Conservation (phyloP, 2,329 filamentous ascomycete species). For the Monilinia fructicola region DNA sequence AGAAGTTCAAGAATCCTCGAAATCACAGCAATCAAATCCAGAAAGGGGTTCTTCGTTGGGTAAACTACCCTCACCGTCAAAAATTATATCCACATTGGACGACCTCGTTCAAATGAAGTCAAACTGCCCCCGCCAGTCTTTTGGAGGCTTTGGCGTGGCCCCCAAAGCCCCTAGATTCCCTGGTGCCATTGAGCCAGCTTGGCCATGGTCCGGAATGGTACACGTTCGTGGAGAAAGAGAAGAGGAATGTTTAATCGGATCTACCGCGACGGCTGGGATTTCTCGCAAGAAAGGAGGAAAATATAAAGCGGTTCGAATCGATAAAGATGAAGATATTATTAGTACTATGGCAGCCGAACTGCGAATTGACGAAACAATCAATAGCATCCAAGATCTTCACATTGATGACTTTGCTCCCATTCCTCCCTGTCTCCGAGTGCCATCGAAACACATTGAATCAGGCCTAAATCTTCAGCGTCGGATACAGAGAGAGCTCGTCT, state of each 20-base stretch:
- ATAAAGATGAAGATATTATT: conserved; percentile 36
- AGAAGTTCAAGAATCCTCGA: conserved; percentile 8
- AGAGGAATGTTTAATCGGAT: background rate
- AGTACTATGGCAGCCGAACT: conserved; percentile 30
- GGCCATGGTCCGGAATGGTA: conserved; percentile 64
- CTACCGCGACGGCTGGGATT: background rate
- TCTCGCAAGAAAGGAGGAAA: conserved; percentile 35
- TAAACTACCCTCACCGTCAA: conserved; percentile 21
- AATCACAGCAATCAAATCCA: conserved; percentile 2
- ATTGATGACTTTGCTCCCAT: conserved; percentile 44
- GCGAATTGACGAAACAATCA: conserved; percentile 28
- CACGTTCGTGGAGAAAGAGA: conserved; percentile 57
- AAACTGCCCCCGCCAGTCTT: conserved; percentile 38
- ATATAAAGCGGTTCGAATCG: conserved; percentile 34
- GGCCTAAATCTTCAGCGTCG: conserved; percentile 53
- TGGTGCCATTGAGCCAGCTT: conserved; percentile 65
- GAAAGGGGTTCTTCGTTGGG: background rate
- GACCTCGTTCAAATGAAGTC: conserved; percentile 29
- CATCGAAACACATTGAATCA: conserved; percentile 57
- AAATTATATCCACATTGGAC: conserved; percentile 8
- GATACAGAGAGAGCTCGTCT: conserved; percentile 48
- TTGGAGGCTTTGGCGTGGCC: conserved; percentile 33
- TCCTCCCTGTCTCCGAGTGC: conserved; percentile 53
- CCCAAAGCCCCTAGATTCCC: conserved; percentile 55
- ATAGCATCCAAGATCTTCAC: conserved; percentile 33